Conservation (phyloP, 495 filamentous ascomycete species). For the Neurospora africana region DNA sequence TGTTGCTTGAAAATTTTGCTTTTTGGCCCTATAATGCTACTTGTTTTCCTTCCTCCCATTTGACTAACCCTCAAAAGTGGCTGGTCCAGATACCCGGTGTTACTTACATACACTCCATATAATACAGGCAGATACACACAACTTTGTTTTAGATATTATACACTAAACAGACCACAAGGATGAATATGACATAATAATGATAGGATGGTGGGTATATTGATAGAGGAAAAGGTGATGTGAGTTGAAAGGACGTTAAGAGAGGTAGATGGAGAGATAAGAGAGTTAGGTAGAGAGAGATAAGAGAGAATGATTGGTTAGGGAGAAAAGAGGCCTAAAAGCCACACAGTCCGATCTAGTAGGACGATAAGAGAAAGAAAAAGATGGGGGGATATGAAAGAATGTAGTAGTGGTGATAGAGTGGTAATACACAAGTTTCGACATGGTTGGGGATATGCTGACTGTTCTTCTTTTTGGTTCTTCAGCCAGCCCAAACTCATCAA, state of each 20-base stretch:
- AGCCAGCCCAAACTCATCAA: not conserved
- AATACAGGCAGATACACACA: not conserved
- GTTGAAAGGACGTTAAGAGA: not conserved
- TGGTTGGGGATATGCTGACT: not conserved
- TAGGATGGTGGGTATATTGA: slow-evolving; percentile 1
- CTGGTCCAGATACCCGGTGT: not conserved
- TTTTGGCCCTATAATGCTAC: not conserved
- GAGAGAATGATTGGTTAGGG: not conserved
- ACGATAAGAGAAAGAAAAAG: not conserved
- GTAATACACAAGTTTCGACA: not conserved
- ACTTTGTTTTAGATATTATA: not conserved
- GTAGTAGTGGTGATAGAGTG: not conserved
- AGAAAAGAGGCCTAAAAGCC: not conserved
- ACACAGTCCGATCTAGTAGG: not conserved
- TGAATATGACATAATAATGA: not conserved
- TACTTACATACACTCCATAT: not conserved
- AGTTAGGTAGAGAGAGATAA: not conserved
- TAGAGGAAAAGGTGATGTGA: not conserved
- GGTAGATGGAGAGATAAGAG: not conserved
- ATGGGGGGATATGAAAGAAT: not conserved
- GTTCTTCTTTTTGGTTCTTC: not conserved
- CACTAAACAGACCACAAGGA: not conserved
- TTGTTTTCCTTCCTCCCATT: not conserved
- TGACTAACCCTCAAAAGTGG: not conserved
- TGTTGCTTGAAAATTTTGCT: not conserved